Evolutionary conservation across 129 eudicot species (phyloP).

Genomic region (Flaveria ramosissima): DNA sequence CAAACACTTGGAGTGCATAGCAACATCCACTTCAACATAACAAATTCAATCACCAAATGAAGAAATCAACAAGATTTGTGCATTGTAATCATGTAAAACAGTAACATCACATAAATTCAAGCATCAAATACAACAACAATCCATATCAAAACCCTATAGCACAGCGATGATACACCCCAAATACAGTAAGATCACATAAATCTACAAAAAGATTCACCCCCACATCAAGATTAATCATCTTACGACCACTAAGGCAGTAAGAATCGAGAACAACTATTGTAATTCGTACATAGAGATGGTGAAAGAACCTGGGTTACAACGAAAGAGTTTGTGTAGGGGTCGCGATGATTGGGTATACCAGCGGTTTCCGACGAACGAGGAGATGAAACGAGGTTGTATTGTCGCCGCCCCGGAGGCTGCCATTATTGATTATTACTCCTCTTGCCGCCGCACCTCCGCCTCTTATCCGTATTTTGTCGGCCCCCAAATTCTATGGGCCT

Average conservation of each 20-base stretch:
- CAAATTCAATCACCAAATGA: background rate
- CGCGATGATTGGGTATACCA: conserved; percentile 38
- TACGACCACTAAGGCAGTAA: background rate
- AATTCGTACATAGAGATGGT: background rate
- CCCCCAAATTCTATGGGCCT: background rate
- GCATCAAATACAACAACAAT: background rate
- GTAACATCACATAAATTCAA: too few species aligned
- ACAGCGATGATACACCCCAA: too few species aligned
- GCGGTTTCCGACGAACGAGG: conserved; percentile 49
- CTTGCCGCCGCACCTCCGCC: conserved; percentile 10
- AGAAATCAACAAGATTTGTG: background rate
- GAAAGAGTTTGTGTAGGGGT: conserved; percentile 47
- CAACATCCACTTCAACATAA: background rate
- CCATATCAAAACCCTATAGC: background rate
- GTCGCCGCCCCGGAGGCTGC: conserved; percentile 39
- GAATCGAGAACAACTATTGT: background rate
- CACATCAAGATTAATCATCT: background rate
- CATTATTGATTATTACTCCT: conserved; percentile 29
- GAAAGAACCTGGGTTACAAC: conserved; percentile 53
- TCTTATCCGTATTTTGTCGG: conserved; percentile 17
- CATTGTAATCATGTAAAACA: background rate
- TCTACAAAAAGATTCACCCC: background rate
- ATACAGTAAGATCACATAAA: background rate
- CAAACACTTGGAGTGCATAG: conserved; percentile 26
- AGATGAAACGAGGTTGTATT: conserved; percentile 56